Base-by-base conservation (phyloP, 306 rosid genomes). In the Pyrus bretschneideri region DNA sequence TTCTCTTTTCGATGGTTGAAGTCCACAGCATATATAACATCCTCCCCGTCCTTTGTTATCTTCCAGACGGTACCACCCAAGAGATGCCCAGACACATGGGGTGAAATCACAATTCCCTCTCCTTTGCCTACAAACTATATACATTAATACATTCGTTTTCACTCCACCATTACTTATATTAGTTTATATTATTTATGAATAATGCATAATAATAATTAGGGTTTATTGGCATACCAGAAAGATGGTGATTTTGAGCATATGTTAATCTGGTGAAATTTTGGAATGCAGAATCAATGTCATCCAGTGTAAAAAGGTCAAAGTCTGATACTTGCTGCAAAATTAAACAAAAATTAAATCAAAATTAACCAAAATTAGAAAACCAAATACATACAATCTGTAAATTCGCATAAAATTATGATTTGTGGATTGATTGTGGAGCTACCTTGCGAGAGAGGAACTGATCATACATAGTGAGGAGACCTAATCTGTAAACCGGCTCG, bases 21-120 rank as follows among this genome's bases (percentile, higher is more conserved):
- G 81, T 95, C 99, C 71, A 95, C 97, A 60, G 99, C 99, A 84
- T 95, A 95, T 79, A 95, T 87, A 81, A 95, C 93, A 52, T 95
- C 99, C 75, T 95, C 97, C 3, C 99, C 97, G 78, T 95, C 99
- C 85, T 95, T 95, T 21, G 99, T 92, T 73, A 95, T 92, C 86
- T 89, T 95, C 99, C 99, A 95, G 33, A 88, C 80, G 18, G 96
- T 89, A 59, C 99, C 99, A 67, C 99, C 99, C 89, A 95, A 85
- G 30, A 95, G 89, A 89, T 95, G 99, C 65, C 99, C 99, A 67
- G 97, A 96, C 88, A 83, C 92, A 72, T 92, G 97, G 46, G 97
- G 97, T 2, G 99, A 93, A 82, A 95, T 92, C 73, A 95, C 96
- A 74, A 95, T 90, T 71, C 97, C 97, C 70, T 92, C 97, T 78